Evolutionary conservation across 1,139 yeast species (phyloP), one percentile per base, ranked within the genome.

Genomic region (Diutina ranongensis): DNA sequence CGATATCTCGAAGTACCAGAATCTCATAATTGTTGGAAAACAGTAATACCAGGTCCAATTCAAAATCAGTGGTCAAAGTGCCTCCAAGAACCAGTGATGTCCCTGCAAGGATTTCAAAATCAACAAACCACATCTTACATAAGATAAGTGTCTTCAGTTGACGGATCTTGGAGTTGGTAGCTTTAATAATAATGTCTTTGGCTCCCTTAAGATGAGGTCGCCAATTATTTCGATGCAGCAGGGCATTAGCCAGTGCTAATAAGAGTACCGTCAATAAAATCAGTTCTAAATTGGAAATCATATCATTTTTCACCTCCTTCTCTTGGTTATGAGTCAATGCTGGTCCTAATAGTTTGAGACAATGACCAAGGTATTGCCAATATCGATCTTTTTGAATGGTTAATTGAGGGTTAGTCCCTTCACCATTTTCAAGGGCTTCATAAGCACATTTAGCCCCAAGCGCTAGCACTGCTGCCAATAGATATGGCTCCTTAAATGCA

Each of bases 171-270:
- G 22, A 22, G 15, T 35, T 35, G 44, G 70, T 68, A 35, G 74
- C 69, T 50, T 78, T 79, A 47, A 82, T 63, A 44, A 80, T 62
- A 21, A 83, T 61, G 52, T 81, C 86, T 51, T 83, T 81, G 1
- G 88, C 92, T 21, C 89, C 89, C 52, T 75, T 69, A 45, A 83
- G 63, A 63, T 83, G 92, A 0, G 88, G 82, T 50, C 92, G 67
- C 94, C 92, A 83, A 53, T 78, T 78, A 49, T 80, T 80, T 57
- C 76, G 76, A 0, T 78, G 67, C 47, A 67, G 66, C 10, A 83
- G 69, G 0, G 88, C 88, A 57, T 83, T 80, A 45, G 83, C 83
- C 48, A 85, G 73, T 0, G 89, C 81, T 38, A 83, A 61, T 40
- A 83, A 59, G 19, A 83, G 64, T 0, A 82, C 85, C 0, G 92